Evolutionary conservation across 768 basidiomycete genomes (phyloP).

Genomic region (Daedaleopsis sinensis): DNA sequence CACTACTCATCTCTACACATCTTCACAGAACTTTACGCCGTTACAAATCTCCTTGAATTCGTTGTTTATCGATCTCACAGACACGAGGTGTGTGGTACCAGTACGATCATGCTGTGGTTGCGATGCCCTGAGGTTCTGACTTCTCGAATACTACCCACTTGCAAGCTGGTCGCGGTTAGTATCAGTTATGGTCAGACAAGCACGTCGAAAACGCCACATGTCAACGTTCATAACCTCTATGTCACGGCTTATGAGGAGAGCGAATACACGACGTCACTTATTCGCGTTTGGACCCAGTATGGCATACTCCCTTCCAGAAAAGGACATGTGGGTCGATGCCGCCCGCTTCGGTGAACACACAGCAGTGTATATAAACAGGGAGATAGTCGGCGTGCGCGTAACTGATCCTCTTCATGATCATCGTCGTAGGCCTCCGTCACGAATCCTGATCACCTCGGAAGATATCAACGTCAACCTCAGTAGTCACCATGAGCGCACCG

Average conservation of each 20-base stretch:
- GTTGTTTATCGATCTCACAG: no score
- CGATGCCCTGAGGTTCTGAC: no score
- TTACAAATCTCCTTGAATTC: no score
- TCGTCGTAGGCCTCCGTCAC: background rate
- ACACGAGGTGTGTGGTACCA: no score
- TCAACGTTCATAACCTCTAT: background rate
- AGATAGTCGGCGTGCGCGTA: background rate
- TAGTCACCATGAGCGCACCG: constrained; percentile 5
- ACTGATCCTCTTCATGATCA: no score
- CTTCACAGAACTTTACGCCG: no score
- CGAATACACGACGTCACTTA: background rate
- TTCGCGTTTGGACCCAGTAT: background rate
- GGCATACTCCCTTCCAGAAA: background rate
- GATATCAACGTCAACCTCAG: background rate
- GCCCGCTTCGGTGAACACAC: background rate
- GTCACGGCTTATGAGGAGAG: background rate
- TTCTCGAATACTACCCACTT: no score
- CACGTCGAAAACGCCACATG: no score
- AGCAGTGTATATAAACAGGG: background rate
- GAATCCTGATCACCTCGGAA: background rate
- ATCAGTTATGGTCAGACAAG: no score
- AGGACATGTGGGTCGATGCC: background rate
- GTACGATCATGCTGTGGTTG: no score
- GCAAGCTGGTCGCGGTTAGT: no score
- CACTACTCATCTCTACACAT: no score